phyloP scores from a whole-genome alignment of 768 basidiomycete genomes.

The Strobilomyces dryophilus region DNA sequence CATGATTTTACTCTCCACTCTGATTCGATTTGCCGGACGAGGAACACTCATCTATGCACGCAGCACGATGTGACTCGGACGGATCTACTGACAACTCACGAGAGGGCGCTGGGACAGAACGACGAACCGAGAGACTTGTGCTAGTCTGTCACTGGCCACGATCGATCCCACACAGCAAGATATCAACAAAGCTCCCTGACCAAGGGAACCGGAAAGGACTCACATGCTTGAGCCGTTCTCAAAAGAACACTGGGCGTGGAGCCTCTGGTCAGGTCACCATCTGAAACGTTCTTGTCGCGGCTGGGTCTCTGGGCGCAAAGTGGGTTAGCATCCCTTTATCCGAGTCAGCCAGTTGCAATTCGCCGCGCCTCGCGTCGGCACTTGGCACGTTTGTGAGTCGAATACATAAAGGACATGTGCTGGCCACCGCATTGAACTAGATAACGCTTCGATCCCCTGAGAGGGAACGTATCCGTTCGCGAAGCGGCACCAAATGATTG shows the following conservation, averaged over 20 bases:
- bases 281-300: not conserved
- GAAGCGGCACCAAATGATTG: slow-evolving; percentile 10
- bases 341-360: not conserved
- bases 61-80: slow-evolving; percentile 10
- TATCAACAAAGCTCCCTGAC: not conserved
- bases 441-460: slow-evolving; percentile 15
- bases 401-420: not conserved
- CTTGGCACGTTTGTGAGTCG: not conserved
- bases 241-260: not conserved
- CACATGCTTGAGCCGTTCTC: not conserved
- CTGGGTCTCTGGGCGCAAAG: not conserved
- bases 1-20: not conserved
- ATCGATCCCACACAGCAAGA: not conserved
- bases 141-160: not conserved
- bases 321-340: not conserved
- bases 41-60: not conserved
- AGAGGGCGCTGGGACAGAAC: not conserved
- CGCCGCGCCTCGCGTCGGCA: slow-evolving; percentile 4
- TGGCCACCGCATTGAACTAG: slow-evolving; percentile 4
- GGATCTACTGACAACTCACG: slow-evolving; percentile 12
- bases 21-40: not conserved
- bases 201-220: not conserved
- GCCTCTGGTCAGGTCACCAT: not conserved
- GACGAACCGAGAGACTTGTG: not conserved
- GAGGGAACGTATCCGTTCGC: not conserved